Evolutionary conservation across 768 basidiomycete genomes (phyloP).

Genomic region (Termitomyces sp.): DNA sequence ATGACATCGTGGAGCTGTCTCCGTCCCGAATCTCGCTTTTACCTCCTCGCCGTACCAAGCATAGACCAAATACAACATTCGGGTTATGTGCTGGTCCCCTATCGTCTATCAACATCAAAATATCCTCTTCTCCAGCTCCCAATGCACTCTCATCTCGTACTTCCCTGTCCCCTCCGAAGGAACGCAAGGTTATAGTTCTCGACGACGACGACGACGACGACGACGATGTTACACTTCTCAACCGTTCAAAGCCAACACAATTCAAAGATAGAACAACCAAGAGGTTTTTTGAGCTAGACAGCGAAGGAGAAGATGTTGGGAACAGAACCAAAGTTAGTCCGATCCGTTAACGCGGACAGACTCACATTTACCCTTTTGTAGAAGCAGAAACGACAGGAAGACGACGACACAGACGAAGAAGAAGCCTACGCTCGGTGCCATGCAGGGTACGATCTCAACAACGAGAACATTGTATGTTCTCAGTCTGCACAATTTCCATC

Average conservation of each 20-base stretch:
- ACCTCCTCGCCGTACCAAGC: neutral
- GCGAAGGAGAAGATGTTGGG: slow-evolving; percentile 14
- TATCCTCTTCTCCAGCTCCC: neutral
- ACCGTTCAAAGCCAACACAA: neutral
- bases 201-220: slow-evolving; percentile 1
- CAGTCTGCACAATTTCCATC: neutral
- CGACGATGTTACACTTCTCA: neutral
- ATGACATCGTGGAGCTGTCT: neutral
- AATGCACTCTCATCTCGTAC: neutral
- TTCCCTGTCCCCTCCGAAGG: neutral
- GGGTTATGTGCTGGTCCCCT: neutral
- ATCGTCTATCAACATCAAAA: neutral
- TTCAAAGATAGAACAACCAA: neutral
- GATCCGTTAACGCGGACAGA: neutral
- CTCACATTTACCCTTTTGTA: neutral
- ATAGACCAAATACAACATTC: neutral
- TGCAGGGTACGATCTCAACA: slow-evolving; percentile 22
- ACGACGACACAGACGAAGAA: slow-evolving; percentile 10
- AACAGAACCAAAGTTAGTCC: slow-evolving; percentile 10
- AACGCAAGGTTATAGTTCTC: neutral
- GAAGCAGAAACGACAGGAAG: slow-evolving; percentile 4
- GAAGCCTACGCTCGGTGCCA: slow-evolving; percentile 11
- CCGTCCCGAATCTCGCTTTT: neutral
- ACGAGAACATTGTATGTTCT: slow-evolving; percentile 20
- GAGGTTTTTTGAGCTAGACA: slow-evolving; percentile 11